Base-by-base conservation (phyloP, 208 protist genomes). In the Angomonas deanei region DNA sequence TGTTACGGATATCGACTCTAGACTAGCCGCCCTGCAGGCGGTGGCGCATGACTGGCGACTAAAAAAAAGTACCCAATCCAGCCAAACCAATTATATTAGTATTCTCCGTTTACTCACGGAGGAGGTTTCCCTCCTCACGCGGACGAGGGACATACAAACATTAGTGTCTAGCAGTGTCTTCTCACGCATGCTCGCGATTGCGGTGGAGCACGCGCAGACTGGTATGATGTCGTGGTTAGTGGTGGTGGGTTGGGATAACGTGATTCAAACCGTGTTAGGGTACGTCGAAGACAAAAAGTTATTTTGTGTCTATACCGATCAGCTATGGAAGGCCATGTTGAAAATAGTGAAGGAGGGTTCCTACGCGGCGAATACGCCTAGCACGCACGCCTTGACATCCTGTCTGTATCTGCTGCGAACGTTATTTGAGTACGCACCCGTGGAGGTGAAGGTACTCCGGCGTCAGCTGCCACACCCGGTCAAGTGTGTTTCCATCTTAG, bases 391-490 rank as follows among this genome's bases (percentile, higher is more conserved):
- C 3, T 61, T 80, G 17, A 32, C 62, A 17, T 65, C 67, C 23
- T 57, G 39, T 4, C 64, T 91, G 50, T 64, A 60, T 21, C 61
- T 93, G 42, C 63, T 87, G 49, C 63, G 70, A 5, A 71, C 87
- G 33, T 61, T 93, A 54, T 56, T 93, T 57, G 42, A 38, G 23
- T 65, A 58, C 21, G 60, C 58, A 19, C 63, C 50, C 5, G 66
- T 75, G 19, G 67, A 64, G 42, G 54, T 88, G 19, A 66, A 68
- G 32, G 73, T 79, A 21, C 66, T 60, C 19, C 66, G 66, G 3
- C 52, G 60, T 3, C 63, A 84, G 27, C 73, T 93, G 52, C 87
- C 87, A 1, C 82, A 88, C 47, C 78, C 79, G 10, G 38, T 74
- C 0, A 74, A 74, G 56, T 77, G 72, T 46, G 23, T 63, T 3